These are phyloP conservation scores for Myxozyma kluyveri DNA, from an alignment of 805 yeast species.

Conservation along the genomic window DNA sequence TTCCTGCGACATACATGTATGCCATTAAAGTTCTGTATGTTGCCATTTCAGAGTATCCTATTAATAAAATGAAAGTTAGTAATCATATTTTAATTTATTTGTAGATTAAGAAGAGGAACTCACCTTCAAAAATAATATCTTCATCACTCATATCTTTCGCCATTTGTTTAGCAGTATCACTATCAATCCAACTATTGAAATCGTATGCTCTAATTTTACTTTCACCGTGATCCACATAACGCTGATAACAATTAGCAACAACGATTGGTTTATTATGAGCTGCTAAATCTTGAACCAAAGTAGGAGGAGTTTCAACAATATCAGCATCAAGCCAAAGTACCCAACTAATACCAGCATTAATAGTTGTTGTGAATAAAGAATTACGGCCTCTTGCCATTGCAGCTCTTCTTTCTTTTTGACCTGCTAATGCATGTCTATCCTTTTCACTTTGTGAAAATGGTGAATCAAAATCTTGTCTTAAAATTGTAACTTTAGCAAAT, in stretches of 20 bases:
- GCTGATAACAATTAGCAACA: constrained; percentile 91
- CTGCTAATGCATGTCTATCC: constrained; percentile 70
- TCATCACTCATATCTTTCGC: constrained; percentile 76
- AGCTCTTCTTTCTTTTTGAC: constrained; percentile 83
- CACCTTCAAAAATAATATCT: constrained; percentile 90
- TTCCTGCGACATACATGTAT: constrained; percentile 65
- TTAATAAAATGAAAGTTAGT: too few species aligned
- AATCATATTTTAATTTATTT: neutral
- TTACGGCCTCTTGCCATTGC: constrained; percentile 94
- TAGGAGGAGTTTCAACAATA: constrained; percentile 80
- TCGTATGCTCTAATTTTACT: constrained; percentile 82
- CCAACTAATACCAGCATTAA: constrained; percentile 91
- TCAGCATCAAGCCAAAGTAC: constrained; percentile 96
- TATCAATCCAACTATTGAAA: constrained; percentile 81
- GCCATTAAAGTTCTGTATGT: constrained; percentile 97
- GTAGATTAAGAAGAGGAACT: too few species aligned
- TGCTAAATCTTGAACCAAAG: constrained; percentile 82
- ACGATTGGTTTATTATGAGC: constrained; percentile 80
- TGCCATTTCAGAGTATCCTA: constrained; percentile 75
- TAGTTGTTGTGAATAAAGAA: constrained; percentile 81
- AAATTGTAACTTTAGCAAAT: constrained; percentile 78
- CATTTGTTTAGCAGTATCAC: constrained; percentile 72
- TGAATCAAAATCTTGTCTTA: constrained; percentile 83
- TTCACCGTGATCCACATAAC: constrained; percentile 61
- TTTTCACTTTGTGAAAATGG: constrained; percentile 73